These are phyloP conservation scores for Asterionellopsis glacialis DNA, from an alignment of 108 stramenopile genomes.

Conservation along the genomic window DNA sequence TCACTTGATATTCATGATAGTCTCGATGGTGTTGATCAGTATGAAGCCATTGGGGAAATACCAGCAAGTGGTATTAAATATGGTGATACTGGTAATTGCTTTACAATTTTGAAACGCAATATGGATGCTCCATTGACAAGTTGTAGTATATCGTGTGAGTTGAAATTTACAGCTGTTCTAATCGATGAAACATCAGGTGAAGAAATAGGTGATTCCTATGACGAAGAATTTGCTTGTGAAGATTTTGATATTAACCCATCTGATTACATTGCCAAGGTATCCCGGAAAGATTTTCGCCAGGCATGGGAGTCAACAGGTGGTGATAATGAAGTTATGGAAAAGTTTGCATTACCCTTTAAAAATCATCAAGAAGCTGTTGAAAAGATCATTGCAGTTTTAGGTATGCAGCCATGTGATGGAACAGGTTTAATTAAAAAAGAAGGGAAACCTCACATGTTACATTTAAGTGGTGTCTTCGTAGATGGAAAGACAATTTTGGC, in stretches of 20 bases:
- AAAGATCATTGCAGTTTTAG: slow-evolving; percentile 73
- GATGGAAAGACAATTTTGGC: slow-evolving; percentile 67
- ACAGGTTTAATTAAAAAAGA: slow-evolving; percentile 50
- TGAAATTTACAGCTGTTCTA: slow-evolving; percentile 55
- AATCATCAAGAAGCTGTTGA: slow-evolving; percentile 68
- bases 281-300: slow-evolving; percentile 66
- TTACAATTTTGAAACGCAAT: slow-evolving; percentile 55
- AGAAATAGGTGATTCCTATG: slow-evolving; percentile 53
- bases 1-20: slow-evolving; percentile 48
- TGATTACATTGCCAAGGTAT: slow-evolving; percentile 84
- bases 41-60: slow-evolving; percentile 41
- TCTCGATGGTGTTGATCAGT: slow-evolving; percentile 18
- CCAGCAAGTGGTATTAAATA: slow-evolving; percentile 43
- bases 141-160: slow-evolving; percentile 52
- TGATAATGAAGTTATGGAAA: slow-evolving; percentile 73
- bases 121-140: slow-evolving; percentile 22
- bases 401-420: slow-evolving; percentile 86
- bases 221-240: slow-evolving; percentile 87
- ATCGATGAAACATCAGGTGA: slow-evolving; percentile 72
- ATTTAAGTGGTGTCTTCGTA: slow-evolving; percentile 78
- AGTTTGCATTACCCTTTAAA: slow-evolving; percentile 80
- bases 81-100: slow-evolving; percentile 63
- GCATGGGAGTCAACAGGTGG: slow-evolving; percentile 74
- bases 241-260: slow-evolving; percentile 62
- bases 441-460: slow-evolving; percentile 78